Evolutionary conservation across 108 stramenopile genomes (phyloP), one percentile per base, ranked within the genome.

Genomic region (Nitzschia sp.): DNA sequence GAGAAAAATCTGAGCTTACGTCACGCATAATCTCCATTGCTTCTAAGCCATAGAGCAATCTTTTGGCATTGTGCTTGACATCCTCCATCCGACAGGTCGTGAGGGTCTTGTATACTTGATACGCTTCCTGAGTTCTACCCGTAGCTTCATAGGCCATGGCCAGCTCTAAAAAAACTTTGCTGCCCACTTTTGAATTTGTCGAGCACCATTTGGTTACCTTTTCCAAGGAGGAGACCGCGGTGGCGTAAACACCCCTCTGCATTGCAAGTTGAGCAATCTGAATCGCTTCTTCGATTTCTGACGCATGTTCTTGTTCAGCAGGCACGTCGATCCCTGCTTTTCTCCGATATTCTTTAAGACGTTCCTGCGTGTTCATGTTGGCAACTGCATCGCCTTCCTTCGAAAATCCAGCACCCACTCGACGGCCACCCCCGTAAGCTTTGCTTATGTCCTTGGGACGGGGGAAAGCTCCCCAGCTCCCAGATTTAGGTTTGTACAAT

Each of bases 381-480:
- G 73, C 69, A 17, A 64, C 45, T 61, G 80, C 73, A 29, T 61
- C 38, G 26, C 87, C 85, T 33, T 77, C 81, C 32, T 85, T 89
- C 21, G 80, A 74, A 59, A 72, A 77, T 4, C 86, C 91, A 15
- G 85, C 86, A 6, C 93, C 93, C 3, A 96, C 81, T 25, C 88
- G 79, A 56, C 86, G 78, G 22, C 96, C 96, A 22, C 96, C 96
- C 9, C 96, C 96, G 55, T 91, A 97, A 1, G 96, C 92, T 44
- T 85, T 84, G 58, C 89, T 90, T 31, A 97, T 96, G 67, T 94
- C 92, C 52, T 84, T 88, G 23, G 96, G 96, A n/a, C 96, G 85
- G 56, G 88, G 84, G 72, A 97, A 97, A 38, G 83, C 89, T 26
- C 96, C 96, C 96, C 96, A 97, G 4, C 89, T 81, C 15, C 93